These are phyloP conservation scores for Alternaria angustiovoidea DNA, from an alignment of 2,329 filamentous ascomycete genomes.

Conservation along the genomic window DNA sequence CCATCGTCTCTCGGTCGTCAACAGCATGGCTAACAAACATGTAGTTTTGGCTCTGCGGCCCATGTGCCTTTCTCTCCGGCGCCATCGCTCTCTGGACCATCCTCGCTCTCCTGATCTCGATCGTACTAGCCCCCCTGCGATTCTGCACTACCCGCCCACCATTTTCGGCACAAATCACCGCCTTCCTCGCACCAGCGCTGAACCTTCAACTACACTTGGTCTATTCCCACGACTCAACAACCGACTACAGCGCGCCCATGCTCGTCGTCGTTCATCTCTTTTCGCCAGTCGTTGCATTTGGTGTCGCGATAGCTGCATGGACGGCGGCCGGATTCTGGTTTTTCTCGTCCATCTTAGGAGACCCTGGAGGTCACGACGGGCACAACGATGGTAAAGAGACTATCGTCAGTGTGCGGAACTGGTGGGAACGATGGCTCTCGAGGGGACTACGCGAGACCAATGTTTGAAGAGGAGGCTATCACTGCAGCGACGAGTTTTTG, in stretches of 20 bases:
- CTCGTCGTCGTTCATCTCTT: conserved; percentile 63
- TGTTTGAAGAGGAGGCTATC: conserved; percentile 4
- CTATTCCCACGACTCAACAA: conserved; percentile 52
- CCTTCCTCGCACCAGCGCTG: conserved; percentile 62
- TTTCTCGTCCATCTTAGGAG: conserved; percentile 67
- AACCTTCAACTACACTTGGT: conserved; percentile 60
- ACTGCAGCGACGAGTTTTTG: conserved; percentile 9
- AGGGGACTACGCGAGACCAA: conserved; percentile 41
- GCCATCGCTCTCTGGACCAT: conserved; percentile 63
- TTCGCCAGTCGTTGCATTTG: conserved; percentile 65
- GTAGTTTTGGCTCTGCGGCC: conserved; percentile 62
- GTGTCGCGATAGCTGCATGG: conserved; percentile 65
- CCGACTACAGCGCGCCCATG: conserved; percentile 51
- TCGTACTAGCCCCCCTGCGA: conserved; percentile 62
- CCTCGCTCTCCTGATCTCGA: conserved; percentile 56
- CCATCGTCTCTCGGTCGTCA: not conserved
- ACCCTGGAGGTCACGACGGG: conserved; percentile 66
- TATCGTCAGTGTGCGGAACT: conserved; percentile 65
- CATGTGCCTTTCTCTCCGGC: conserved; percentile 64
- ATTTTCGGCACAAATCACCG: conserved; percentile 60
- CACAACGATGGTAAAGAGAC: conserved; percentile 68
- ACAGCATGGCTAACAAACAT: conserved; percentile 17
- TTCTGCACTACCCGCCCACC: conserved; percentile 60
- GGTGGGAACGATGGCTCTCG: conserved; percentile 68
- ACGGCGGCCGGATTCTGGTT: conserved; percentile 69